Evolutionary conservation across 768 basidiomycete genomes (phyloP).

Genomic region (Suillus subaureus): DNA sequence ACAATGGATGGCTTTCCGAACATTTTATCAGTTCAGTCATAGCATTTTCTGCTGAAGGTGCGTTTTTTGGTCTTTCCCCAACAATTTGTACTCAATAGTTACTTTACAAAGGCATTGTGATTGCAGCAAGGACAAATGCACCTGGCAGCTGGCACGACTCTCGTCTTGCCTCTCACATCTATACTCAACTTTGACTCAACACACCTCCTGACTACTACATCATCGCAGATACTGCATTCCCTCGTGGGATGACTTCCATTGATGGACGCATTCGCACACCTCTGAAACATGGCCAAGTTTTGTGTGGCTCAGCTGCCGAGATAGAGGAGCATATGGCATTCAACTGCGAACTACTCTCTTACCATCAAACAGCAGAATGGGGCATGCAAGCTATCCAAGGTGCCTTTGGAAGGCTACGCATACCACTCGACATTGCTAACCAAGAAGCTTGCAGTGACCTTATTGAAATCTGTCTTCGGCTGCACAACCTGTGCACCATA

Average conservation of each 20-base stretch:
- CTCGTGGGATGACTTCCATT: constrained; percentile 35
- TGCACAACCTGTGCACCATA: constrained; percentile 37
- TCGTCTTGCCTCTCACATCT: constrained; percentile 41
- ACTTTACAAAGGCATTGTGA: constrained; percentile 36
- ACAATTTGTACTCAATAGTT: background rate
- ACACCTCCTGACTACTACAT: constrained; percentile 46
- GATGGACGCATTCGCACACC: constrained; percentile 39
- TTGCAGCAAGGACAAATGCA: constrained; percentile 37
- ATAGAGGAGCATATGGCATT: constrained; percentile 27
- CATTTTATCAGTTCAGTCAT: too few species aligned
- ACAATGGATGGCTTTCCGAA: constrained; percentile 44
- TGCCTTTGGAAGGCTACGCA: constrained; percentile 45
- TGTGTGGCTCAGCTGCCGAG: constrained; percentile 18
- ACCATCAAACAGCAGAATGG: constrained; percentile 53
- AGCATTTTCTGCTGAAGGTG: constrained; percentile 34
- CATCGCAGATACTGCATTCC: constrained; percentile 50
- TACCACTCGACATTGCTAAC: constrained; percentile 43
- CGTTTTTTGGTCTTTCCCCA: background rate
- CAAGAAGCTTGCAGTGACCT: constrained; percentile 27
- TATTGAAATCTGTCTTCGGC: constrained; percentile 37
- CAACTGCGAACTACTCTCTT: constrained; percentile 45
- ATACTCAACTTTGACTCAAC: constrained; percentile 31
- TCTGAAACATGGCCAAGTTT: constrained; percentile 34
- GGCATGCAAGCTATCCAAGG: constrained; percentile 48
- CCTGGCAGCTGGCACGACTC: constrained; percentile 56